Evolutionary conservation across 257 asterid species (phyloP).

Genomic region (Knoxia roxburghii): DNA sequence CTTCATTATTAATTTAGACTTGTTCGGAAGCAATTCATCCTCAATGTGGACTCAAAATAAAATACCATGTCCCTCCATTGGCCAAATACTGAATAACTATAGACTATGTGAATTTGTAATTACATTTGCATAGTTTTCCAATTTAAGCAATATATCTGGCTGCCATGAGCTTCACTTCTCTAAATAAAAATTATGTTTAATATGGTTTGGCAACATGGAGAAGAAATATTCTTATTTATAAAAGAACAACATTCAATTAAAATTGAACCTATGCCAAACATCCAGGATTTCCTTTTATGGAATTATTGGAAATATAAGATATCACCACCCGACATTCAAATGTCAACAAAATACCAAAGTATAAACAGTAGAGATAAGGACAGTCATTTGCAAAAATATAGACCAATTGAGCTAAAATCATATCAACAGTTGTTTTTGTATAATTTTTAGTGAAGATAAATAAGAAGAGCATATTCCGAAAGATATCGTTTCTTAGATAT

Average conservation of each 20-base stretch:
- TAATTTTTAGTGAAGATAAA: not conserved
- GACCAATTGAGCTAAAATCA: not conserved
- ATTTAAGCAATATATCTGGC: not conserved
- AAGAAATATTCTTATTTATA: not conserved
- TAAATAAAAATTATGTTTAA: not conserved
- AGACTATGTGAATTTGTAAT: not conserved
- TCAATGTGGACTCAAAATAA: not conserved
- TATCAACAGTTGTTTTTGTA: not conserved
- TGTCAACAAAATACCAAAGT: not conserved
- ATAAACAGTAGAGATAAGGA: not conserved
- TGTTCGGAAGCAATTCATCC: not conserved
- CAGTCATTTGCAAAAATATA: not conserved
- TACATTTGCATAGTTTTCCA: not conserved
- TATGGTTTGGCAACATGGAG: not conserved
- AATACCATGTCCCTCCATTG: not conserved
- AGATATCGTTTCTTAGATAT: slow-evolving; percentile 78
- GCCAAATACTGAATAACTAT: not conserved
- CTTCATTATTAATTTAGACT: not conserved
- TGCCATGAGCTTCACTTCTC: not conserved
- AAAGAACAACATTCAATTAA: not conserved
- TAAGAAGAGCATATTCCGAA: slow-evolving; percentile 6
- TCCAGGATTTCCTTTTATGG: not conserved
- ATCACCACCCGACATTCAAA: not conserved
- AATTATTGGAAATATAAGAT: not conserved
- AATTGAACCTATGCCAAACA: not conserved